Evolutionary conservation across 495 filamentous ascomycete species (phyloP).

Genomic region (Choiromyces venosus): DNA sequence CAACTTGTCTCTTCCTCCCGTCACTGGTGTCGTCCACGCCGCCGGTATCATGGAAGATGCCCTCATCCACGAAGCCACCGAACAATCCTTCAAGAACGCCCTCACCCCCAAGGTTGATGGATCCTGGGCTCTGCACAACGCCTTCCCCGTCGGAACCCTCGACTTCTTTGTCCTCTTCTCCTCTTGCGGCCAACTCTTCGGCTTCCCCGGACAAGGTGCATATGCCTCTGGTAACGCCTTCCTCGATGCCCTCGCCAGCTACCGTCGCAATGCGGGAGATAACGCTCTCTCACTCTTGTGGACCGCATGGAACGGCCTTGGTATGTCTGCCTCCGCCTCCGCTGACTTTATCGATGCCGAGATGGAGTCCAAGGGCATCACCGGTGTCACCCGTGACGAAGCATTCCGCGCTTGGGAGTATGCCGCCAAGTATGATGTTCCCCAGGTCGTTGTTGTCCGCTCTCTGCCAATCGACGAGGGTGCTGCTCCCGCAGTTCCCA

Average conservation of each 20-base stretch:
- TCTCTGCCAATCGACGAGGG: constrained; percentile 31
- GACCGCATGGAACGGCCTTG: constrained; percentile 48
- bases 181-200: constrained; percentile 57
- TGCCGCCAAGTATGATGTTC: constrained; percentile 41
- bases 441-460: constrained; percentile 45
- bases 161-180: constrained; percentile 66
- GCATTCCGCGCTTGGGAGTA: constrained; percentile 48
- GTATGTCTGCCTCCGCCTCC: constrained; percentile 42
- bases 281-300: constrained; percentile 47
- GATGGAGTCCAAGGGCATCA: constrained; percentile 47
- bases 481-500: constrained; percentile 23
- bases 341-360: constrained; percentile 47
- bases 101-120: constrained; percentile 55
- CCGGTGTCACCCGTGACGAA: constrained; percentile 46
- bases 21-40: constrained; percentile 53
- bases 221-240: constrained; percentile 63
- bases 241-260: constrained; percentile 51
- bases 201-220: constrained; percentile 57
- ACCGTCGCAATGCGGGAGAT: constrained; percentile 43
- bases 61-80: constrained; percentile 54
- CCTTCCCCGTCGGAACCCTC: constrained; percentile 45
- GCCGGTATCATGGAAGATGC: constrained; percentile 50
- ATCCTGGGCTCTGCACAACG: constrained; percentile 55
- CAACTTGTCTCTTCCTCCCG: constrained; percentile 42
- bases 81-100: constrained; percentile 49